Evolutionary conservation across 2,329 filamentous ascomycete genomes (phyloP).

Genomic region (Endocalyx cinctus): DNA sequence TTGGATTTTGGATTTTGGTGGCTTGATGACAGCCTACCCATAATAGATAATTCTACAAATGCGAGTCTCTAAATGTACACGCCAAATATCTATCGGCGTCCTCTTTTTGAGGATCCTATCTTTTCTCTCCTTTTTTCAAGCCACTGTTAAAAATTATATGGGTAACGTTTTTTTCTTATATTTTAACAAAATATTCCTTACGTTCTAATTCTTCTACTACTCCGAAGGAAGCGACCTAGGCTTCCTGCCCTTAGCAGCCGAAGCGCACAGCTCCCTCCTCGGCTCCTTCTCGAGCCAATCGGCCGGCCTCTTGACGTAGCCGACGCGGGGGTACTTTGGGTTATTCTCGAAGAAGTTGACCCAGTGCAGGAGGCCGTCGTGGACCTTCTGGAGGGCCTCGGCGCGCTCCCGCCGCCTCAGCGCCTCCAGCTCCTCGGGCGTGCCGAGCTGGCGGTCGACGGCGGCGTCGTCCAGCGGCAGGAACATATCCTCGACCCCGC

Average conservation of each 20-base stretch:
- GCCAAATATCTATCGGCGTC: no score
- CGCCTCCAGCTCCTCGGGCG: slow-evolving; percentile 46
- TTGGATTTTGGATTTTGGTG: no score
- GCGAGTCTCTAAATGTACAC: no score
- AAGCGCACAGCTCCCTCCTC: slow-evolving; percentile 62
- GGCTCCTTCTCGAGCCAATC: slow-evolving; percentile 60
- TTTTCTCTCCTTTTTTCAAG: no score
- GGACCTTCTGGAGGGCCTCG: slow-evolving; percentile 60
- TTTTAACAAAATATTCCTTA: no score
- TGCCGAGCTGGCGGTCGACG: slow-evolving; percentile 61
- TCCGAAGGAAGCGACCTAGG: slow-evolving; percentile 55
- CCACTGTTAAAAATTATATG: no score
- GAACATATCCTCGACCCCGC: slow-evolving; percentile 84
- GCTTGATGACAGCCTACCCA: no score
- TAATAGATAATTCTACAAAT: no score
- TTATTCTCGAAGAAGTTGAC: slow-evolving; percentile 74
- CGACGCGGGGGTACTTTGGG: slow-evolving; percentile 77
- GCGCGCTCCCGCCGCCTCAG: slow-evolving; percentile 59
- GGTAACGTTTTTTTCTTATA: no score
- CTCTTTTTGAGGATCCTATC: no score
- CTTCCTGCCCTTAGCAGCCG: slow-evolving; percentile 56
- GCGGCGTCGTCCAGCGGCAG: slow-evolving; percentile 58
- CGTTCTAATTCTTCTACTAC: no score
- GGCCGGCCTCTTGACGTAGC: slow-evolving; percentile 61
- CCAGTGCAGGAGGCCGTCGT: slow-evolving; percentile 73